Base-by-base conservation (phyloP, 495 filamentous ascomycete genomes). In the Pseudoneurospora amorphoporcata region DNA sequence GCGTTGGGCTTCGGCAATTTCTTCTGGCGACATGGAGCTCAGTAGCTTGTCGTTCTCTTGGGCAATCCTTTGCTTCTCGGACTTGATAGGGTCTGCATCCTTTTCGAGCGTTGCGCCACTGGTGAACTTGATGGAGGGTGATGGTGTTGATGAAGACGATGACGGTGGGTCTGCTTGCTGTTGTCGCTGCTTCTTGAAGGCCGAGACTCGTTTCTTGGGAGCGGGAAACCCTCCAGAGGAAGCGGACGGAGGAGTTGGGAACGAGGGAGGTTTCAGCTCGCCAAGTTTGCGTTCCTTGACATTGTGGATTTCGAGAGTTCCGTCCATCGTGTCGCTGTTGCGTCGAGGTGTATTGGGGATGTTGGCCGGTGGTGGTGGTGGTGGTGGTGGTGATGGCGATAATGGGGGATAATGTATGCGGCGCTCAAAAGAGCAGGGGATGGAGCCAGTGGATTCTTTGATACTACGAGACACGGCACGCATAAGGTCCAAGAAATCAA, bases 221-320 rank as follows among this genome's bases (percentile, higher is more conserved):
- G 88, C 88, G 37, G 95, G 95, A 74, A 98, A 98, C 1, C 95
- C 95, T n/a, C 86, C 90, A 6, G 86, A 77, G 32, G 87, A 86
- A 29, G 77, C 80, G 45, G 88, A 87, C 9, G 86, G 79, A 19
- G 87, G 80, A 70, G 84, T 87, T 5, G 91, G 90, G 12, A 91
- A 89, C 68, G 85, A 84, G 7, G 93, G 92, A n/a, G 88, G 80
- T 61, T 86, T 87, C 2, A 87, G 79, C 16, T 84, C 81, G 35
- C 83, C 77, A 39, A 86, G 78, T 14, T 89, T 81, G 43, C 92
- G 89, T 82, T 98, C 95, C 74, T 88, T 82, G 81, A 99, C 90
- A 73, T 98, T 94, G 35, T 86, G 84, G 61, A 99, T 85, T 58
- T 94, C 87, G 39, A 81, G 61, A 0, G 79, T 77, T 3, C 76